A percentile compares a stretch with the other conserved stretches of the same genome.
Evolutionary conservation across 2,329 filamentous ascomycete species (phyloP).

Genomic region (Aulographum hederae): DNA sequence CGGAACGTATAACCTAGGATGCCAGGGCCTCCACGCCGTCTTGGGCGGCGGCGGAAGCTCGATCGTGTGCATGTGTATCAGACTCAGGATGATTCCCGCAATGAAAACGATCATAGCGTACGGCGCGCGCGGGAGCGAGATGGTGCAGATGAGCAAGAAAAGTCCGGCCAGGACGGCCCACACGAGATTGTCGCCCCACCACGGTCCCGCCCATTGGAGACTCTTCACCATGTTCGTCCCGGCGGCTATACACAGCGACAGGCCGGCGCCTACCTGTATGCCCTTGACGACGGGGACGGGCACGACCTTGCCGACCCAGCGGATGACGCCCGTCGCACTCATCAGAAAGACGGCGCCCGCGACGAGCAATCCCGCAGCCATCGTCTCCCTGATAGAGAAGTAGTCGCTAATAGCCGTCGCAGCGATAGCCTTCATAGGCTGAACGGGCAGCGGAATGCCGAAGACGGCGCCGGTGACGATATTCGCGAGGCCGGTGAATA

Average conservation of each 20-base stretch:
- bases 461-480: slow-evolving; percentile 66
- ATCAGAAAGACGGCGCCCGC: slow-evolving; percentile 55
- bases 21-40: slow-evolving; percentile 33
- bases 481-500: slow-evolving; percentile 81
- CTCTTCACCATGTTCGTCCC: slow-evolving; percentile 49
- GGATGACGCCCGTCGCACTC: slow-evolving; percentile 38
- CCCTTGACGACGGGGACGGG: slow-evolving; percentile 83
- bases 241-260: slow-evolving; percentile 65
- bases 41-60: slow-evolving; percentile 7
- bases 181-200: slow-evolving; percentile 56
- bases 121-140: slow-evolving; percentile 39
- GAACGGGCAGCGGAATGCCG: slow-evolving; percentile 77
- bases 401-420: slow-evolving; percentile 63
- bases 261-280: slow-evolving; percentile 81
- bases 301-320: slow-evolving; percentile 53
- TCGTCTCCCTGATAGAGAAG: slow-evolving; percentile 50
- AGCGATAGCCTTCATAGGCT: slow-evolving; percentile 82
- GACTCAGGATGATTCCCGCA: slow-evolving; percentile 48
- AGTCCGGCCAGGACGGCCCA: slow-evolving; percentile 56
- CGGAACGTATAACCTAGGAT: slow-evolving; percentile 34
- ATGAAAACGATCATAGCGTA: slow-evolving; percentile 61
- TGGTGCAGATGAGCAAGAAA: slow-evolving; percentile 12
- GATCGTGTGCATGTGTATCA: slow-evolving; percentile 18
- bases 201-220: slow-evolving; percentile 48
- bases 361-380: slow-evolving; percentile 72